Evolutionary conservation across 148 eudicot genomes (phyloP), one percentile per base, ranked within the genome.

Genomic region (Amaranthus hypochondriacus): DNA sequence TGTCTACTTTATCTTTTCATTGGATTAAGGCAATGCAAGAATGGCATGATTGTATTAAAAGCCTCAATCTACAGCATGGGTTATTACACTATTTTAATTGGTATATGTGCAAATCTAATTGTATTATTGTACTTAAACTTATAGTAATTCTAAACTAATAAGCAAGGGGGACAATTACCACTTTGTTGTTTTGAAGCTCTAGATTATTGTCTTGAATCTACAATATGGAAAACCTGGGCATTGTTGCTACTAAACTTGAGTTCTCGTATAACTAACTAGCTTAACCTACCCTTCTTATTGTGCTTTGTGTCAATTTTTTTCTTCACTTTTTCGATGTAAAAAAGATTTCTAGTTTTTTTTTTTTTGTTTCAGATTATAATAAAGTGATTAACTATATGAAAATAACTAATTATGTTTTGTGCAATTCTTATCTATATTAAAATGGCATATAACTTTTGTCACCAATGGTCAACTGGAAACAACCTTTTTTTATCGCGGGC

Each of bases 21-120:
- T 48, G 76, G 73, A 67, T 67, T 61, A 52, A 52, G 39, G 73
- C 59, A 48, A 68, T 44, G 10, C 62, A 62, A 76, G 53, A 58
- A 66, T 66, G 57, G 77, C 74, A 62, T 66, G 80, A 57, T 76
- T 68, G 69, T 76, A 70, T 80, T 12, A 80, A 80, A 80, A 80
- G 76, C 79, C 62, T 67, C 73, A 68, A 53, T 69, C 72, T 76
- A 5, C 62, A 55, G 79, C 76, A 72, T 76, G 68, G 73, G 53
- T 54, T 15, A 4, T 71, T 75, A 57, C 68, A 48, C 53, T 66
- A 44, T 71, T 28, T 66, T 62, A 21, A 54, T 71, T 9, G 68
- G 52, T 67, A 57, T 56, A 52, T 58, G 76, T 69, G 74, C 65
- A 61, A 11, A 68, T 47, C 42, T 9, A 58, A 13, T 28, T 71